Conservation (phyloP, 768 basidiomycete genomes). For the Obba rivulosa region DNA sequence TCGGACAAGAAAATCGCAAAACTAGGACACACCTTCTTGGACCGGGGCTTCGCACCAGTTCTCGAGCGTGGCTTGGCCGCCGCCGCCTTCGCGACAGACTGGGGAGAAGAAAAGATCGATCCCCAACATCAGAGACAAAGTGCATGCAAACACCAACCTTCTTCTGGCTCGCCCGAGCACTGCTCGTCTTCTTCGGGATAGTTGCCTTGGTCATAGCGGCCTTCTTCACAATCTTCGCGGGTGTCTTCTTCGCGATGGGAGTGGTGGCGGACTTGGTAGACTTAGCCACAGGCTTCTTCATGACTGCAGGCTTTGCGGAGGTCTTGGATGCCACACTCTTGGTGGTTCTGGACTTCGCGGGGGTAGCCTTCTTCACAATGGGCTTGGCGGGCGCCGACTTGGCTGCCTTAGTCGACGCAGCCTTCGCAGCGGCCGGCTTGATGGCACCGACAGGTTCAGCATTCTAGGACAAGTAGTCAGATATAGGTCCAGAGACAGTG, state of each 20-base stretch:
- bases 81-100: slow-evolving; percentile 26
- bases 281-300: slow-evolving; percentile 14
- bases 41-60: slow-evolving; percentile 16
- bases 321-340: slow-evolving; percentile 10
- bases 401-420: slow-evolving; percentile 13
- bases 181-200: slow-evolving; percentile 30
- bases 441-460: slow-evolving; percentile 27
- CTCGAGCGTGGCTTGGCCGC: slow-evolving; percentile 22
- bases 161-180: slow-evolving; percentile 28
- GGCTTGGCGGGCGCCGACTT: slow-evolving; percentile 4
- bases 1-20: background rate
- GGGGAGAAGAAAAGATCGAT: background rate
- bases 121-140: background rate
- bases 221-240: slow-evolving; percentile 35
- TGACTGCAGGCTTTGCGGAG: slow-evolving; percentile 23
- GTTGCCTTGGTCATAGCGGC: slow-evolving; percentile 13
- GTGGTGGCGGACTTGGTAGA: slow-evolving; percentile 1
- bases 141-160: slow-evolving; percentile 19
- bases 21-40: slow-evolving; percentile 14
- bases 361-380: slow-evolving; percentile 27
- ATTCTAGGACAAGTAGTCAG: slow-evolving; percentile 25
- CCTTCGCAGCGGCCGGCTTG: slow-evolving; percentile 25
- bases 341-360: slow-evolving; percentile 7
- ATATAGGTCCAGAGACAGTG: background rate
- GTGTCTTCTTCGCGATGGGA: slow-evolving; percentile 15